Evolutionary conservation across 2,329 filamentous ascomycete genomes (phyloP).

Genomic region (Thielaviopsis populi): DNA sequence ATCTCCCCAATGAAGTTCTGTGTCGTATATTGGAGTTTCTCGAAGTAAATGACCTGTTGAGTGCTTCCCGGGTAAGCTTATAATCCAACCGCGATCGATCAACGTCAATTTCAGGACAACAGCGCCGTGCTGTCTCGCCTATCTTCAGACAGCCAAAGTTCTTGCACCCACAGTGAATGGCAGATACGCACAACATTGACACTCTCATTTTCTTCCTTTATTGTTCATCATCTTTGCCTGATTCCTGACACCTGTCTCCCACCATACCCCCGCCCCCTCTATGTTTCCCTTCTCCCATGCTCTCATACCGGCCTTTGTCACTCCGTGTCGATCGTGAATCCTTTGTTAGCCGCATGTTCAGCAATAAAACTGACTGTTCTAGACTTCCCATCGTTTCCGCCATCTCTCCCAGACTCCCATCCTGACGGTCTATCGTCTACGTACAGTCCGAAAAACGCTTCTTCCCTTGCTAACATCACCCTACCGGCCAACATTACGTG

Average conservation of each 20-base stretch:
- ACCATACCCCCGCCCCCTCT: too few relatives aligned
- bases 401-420: slow-evolving; percentile 48
- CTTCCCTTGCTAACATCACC: slow-evolving; percentile 41
- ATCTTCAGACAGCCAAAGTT: background rate
- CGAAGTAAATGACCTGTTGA: slow-evolving; percentile 41
- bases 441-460: slow-evolving; percentile 38
- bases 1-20: slow-evolving; percentile 42
- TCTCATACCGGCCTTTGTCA: background rate
- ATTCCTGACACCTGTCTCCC: background rate
- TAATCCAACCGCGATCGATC: background rate
- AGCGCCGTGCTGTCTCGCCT: background rate
- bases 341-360: background rate
- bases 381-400: slow-evolving; percentile 50
- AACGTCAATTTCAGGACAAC: background rate
- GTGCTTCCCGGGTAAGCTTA: slow-evolving; percentile 38
- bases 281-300: background rate
- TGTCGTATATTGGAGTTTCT: slow-evolving; percentile 40
- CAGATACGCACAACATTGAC: too few relatives aligned
- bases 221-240: background rate
- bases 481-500: slow-evolving; percentile 42
- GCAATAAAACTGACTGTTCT: slow-evolving; percentile 11
- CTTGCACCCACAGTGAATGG: background rate
- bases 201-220: background rate
- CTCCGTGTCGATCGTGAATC: background rate
- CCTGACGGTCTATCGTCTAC: slow-evolving; percentile 47